Evolutionary conservation across 306 rosid genomes (phyloP), one percentile per base, ranked within the genome.

Genomic region (Quercus variabilis): DNA sequence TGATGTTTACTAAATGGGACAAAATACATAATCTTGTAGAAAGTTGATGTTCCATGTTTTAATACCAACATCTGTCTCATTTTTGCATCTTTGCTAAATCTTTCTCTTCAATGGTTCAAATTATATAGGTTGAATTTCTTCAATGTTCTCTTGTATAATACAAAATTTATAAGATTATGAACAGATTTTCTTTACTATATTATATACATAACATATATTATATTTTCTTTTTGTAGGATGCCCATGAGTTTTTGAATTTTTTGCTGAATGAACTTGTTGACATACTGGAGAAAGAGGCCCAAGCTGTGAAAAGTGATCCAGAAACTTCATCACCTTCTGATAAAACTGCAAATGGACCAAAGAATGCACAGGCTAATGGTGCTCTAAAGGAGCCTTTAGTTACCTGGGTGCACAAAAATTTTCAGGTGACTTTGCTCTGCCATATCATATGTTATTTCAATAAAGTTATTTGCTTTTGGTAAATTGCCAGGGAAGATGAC

Each of bases 391-490:
- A 90, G 82, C 99, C 98, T 69, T 82, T 93, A 38, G 97, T 93
- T 76, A 96, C 99, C 52, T 96, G 98, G 99, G 99, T 96, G 78
- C 99, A 96, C 92, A 93, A 81, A 88, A 96, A 93, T 82, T 96
- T 96, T 86, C 99, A 96, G 99, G 99, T 96, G 81, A 86, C 81
- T 77, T 86, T 74, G 74, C 81, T 79, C 71, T 78, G 73, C 76
- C 83, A 70, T 80, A 59, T 79, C 43, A 54, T 46, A 58, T 57
- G 46, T 41, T 41, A 30, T 68, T 55, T 76, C 33, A 20, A 41
- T 76, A 56, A 79, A n/a, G 60, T 3, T 3, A 70, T 52, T 86
- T 83, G 54, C 76, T 43, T 81, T 76, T 82, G 55, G 69, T 55
- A 52, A 76, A 78, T 17, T 65, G 21, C 62, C 51, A 56, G 64